These are phyloP conservation scores for Rhexocercosporidium sp. DNA, from an alignment of 2,329 filamentous ascomycete species.

Conservation along the genomic window DNA sequence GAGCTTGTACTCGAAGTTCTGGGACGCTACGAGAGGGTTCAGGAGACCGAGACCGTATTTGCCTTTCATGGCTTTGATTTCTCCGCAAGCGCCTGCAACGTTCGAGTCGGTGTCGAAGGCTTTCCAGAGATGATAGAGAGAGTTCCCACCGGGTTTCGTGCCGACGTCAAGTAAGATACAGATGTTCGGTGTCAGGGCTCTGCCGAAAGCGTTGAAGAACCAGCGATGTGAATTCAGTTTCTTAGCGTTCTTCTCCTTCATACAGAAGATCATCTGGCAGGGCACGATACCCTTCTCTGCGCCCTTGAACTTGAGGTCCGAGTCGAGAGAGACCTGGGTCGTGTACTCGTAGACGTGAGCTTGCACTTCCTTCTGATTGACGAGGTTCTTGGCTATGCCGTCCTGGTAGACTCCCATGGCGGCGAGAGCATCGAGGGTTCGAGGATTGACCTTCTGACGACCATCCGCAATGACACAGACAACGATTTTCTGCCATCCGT, in stretches of 20 bases:
- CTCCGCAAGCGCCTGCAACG: slow-evolving; percentile 93
- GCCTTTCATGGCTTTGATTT: slow-evolving; percentile 97
- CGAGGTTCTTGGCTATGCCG: slow-evolving; percentile 97
- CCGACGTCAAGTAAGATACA: slow-evolving; percentile 97
- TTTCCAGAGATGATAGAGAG: slow-evolving; percentile 98
- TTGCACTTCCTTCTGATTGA: slow-evolving; percentile 94
- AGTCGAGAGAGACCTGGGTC: slow-evolving; percentile 93
- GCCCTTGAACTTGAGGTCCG: slow-evolving; percentile 97
- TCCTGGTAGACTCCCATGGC: slow-evolving; percentile 98
- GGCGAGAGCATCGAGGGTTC: slow-evolving; percentile 91
- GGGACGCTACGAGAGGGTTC: slow-evolving; percentile 93
- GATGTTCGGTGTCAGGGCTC: slow-evolving; percentile 90
- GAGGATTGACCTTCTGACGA: slow-evolving; percentile 88
- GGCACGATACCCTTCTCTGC: slow-evolving; percentile 99
- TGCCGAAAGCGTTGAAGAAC: slow-evolving; percentile 99
- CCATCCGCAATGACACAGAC: slow-evolving; percentile 97
- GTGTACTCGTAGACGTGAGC: slow-evolving; percentile 99
- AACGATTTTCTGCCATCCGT: slow-evolving; percentile 99
- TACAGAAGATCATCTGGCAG: slow-evolving; percentile 96
- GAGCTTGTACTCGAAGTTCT: slow-evolving; percentile 99
- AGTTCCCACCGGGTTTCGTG: slow-evolving; percentile 85
- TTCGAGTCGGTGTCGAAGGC: slow-evolving; percentile 98
- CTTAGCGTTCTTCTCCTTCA: slow-evolving; percentile 97
- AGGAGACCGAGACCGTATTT: slow-evolving; percentile 81
- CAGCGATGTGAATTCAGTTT: slow-evolving; percentile 98